Evolutionary conservation across 2,329 filamentous ascomycete genomes (phyloP).

Genomic region (Colletotrichum lupini): DNA sequence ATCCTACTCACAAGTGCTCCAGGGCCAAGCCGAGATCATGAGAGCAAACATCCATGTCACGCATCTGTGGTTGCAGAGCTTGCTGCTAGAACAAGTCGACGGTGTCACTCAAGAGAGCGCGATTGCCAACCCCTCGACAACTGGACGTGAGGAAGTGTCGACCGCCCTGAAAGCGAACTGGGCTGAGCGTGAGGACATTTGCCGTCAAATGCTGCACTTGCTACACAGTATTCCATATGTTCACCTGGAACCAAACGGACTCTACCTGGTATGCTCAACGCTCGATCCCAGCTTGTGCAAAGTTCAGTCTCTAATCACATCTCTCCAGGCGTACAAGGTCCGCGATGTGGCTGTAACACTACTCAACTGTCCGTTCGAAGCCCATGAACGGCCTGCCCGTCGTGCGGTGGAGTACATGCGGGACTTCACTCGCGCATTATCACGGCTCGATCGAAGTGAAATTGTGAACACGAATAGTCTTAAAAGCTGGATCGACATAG

Average conservation of each 20-base stretch:
- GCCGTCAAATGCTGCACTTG: slow-evolving; percentile 48
- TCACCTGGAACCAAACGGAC: slow-evolving; percentile 47
- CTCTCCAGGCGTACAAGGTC: slow-evolving; percentile 42
- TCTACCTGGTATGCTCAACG: slow-evolving; percentile 43
- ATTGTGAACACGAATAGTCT: slow-evolving; percentile 45
- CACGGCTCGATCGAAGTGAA: slow-evolving; percentile 45
- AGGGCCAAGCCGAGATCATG: slow-evolving; percentile 41
- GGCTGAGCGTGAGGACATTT: slow-evolving; percentile 48
- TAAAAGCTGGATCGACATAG: slow-evolving; percentile 45
- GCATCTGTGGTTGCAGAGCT: slow-evolving; percentile 50
- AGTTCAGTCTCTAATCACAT: too few species aligned
- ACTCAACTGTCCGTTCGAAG: slow-evolving; percentile 46
- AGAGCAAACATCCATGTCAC: slow-evolving; percentile 49
- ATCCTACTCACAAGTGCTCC: not conserved
- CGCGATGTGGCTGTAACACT: slow-evolving; percentile 48
- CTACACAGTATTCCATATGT: slow-evolving; percentile 45
- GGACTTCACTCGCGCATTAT: slow-evolving; percentile 43
- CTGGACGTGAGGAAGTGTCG: not conserved
- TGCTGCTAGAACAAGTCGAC: slow-evolving; percentile 48
- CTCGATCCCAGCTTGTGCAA: too few species aligned
- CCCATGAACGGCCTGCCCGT: slow-evolving; percentile 39
- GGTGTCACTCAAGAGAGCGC: slow-evolving; percentile 36
- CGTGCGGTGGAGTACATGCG: slow-evolving; percentile 43
- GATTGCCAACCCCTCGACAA: slow-evolving; percentile 9
- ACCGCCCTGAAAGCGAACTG: slow-evolving; percentile 39